Evolutionary conservation across 352 stramenopile genomes (phyloP), one percentile per base, ranked within the genome.

Genomic region (Aphanomyces astaci): DNA sequence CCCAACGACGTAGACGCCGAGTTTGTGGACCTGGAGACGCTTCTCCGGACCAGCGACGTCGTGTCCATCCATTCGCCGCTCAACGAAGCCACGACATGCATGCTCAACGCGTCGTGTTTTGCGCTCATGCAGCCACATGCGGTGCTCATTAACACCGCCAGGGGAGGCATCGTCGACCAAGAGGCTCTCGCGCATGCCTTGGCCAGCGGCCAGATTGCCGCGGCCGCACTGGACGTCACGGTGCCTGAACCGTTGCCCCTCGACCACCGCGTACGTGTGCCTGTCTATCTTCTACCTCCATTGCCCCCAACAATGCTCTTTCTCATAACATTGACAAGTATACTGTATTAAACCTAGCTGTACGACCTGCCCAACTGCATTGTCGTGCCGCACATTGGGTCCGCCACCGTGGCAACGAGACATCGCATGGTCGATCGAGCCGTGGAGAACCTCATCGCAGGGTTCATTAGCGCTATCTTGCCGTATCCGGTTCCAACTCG

Each of bases 141-240:
- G n/a, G 85, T 96, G 56, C 77, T 98, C 43, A 86, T 98, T 43
- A 98, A 98, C 73, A 97, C 94, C 65, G 88, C 87, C 40, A 80
- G 92, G 45, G 92, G 92, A 43, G 89, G 94, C 27, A 79, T 97
- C 52, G 82, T 98, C 39, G 86, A 97, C 70, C 91, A 96, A 64
- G 80, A 91, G 28, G 83, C 84, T 30, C 77, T 93, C 2, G 59
- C 78, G 22, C 22, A 79, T 2, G 82, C 80, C 3, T 73, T 93
- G 0, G 45, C 43, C 4, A 24, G 19, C 2, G 75, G 63, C 7
- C 74, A 81, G 28, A 86, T 92, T 54, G 80, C 79, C 13, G 78
- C 74, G 7, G 84, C 82, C 5, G 82, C 75, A 30, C 75, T 98
- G 31, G 90, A 98, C 70, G 91, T 95, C 24, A 96, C 90, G 17